Base-by-base conservation (phyloP, 345 rosid genomes). In the Citrus sp. region DNA sequence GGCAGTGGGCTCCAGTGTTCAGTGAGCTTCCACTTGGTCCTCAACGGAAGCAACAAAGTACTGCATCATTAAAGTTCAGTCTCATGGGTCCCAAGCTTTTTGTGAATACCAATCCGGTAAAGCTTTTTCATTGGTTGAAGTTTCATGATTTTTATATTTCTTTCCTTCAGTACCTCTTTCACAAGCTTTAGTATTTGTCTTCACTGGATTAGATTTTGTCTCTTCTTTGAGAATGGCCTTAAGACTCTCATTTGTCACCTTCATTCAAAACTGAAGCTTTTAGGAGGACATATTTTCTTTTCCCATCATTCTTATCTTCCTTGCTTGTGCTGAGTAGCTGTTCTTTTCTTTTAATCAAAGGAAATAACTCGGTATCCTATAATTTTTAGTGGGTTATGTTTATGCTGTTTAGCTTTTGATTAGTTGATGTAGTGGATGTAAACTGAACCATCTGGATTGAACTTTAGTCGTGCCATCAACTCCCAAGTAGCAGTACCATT, bases 1-100 rank as follows among this genome's bases (percentile, higher is more conserved):
- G 97, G 80, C 97, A 90, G 59, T 94, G 99, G 99, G 99, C 99
- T 16, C 99, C 99, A 19, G 92, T 91, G 73, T 96, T 96, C 87
- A 91, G 95, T 77, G 99, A 96, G 67, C 97, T 92, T 82, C 99
- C 98, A 65, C 97, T 96, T 84, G 98, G 98, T 73, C 97, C 95
- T 0, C 99, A 92, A 80, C 83, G 95, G 25, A 94, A 86, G 86
- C 97, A 90, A 55, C 93, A 86, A 78, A 88, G 86, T 80, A 79
- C 88, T 22, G 80, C 93, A 59, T 94, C 97, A 40, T 85, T 96
- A 73, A 95, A 91, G 75, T 96, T 96, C 86, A 92, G 95, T 86
- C 86, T 96, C 76, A 78, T 94, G 86, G 99, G 97, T 56, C 97
- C 99, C 78, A 94, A 94, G 90, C 93, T 96, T 61, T 90, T 83